phyloP scores from a whole-genome alignment of 2,329 filamentous ascomycete species.

The Spiromastix sp. region DNA sequence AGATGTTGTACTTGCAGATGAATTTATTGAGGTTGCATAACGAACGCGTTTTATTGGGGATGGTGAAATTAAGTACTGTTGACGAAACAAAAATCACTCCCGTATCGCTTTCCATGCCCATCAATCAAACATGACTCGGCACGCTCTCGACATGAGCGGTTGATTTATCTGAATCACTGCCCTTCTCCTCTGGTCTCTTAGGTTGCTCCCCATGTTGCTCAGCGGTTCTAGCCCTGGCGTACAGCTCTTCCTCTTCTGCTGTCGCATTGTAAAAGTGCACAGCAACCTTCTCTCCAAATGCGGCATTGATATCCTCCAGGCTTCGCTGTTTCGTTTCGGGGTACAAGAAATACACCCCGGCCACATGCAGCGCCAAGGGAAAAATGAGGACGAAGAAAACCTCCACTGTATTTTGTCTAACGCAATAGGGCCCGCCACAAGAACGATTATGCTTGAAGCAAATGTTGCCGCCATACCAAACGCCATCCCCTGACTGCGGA shows the following conservation, averaged over 20 bases:
- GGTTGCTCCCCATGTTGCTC: background rate
- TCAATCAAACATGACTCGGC: too few species aligned
- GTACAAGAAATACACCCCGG: conserved; percentile 25
- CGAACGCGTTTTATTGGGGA: too few species aligned
- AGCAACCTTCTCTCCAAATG: conserved; percentile 26
- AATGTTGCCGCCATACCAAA: conserved; percentile 27
- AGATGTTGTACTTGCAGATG: too few species aligned
- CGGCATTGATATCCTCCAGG: conserved; percentile 26
- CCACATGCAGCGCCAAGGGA: conserved; percentile 21
- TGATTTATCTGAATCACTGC: conserved; percentile 2
- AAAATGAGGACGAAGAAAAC: conserved; percentile 30
- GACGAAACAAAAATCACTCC: too few species aligned
- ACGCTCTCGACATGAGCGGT: conserved; percentile 4
- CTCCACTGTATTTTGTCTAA: conserved; percentile 24
- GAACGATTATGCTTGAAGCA: conserved; percentile 25
- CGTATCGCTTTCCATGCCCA: too few species aligned
- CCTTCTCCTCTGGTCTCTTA: background rate
- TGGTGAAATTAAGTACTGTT: too few species aligned
- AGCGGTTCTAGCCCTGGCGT: conserved; percentile 10
- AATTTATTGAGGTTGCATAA: too few species aligned
- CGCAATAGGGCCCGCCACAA: conserved; percentile 24
- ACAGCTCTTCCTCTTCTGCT: conserved; percentile 18
- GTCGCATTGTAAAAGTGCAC: conserved; percentile 18
- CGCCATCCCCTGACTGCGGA: conserved; percentile 28
- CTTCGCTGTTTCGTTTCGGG: conserved; percentile 27